Percentiles rank a stretch among this genome's conserved stretches.
Evolutionary conservation across 495 filamentous ascomycete genomes (phyloP).

Genomic region (Hypoxylon cercidicola): DNA sequence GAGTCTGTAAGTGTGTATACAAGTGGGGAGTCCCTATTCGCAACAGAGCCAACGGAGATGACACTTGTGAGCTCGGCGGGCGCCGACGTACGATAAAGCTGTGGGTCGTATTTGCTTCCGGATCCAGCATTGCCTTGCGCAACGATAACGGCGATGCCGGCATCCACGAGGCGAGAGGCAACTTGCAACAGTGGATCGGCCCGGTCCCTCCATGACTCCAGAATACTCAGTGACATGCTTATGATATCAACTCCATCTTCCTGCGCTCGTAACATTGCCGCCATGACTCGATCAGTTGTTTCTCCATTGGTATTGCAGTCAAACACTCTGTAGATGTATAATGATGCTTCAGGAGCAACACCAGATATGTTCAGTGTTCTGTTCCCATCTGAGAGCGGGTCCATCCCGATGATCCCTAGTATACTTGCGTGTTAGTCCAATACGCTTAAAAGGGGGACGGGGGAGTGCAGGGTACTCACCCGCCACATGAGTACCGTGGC

Average conservation of each 20-base stretch:
- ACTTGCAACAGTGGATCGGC: conserved; percentile 38
- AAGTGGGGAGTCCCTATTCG: conserved; percentile 26
- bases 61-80: conserved; percentile 25
- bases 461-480: conserved; percentile 27
- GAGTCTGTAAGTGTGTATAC: conserved; percentile 40
- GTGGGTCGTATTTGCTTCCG: conserved; percentile 26
- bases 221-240: conserved; percentile 47
- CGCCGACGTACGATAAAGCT: conserved; percentile 32
- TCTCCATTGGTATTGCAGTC: conserved; percentile 42
- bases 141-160: conserved; percentile 44
- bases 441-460: neutral
- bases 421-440: neutral
- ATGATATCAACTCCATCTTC: conserved; percentile 59
- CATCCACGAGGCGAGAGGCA: conserved; percentile 23
- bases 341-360: conserved; percentile 58
- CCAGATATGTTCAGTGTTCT: conserved; percentile 46
- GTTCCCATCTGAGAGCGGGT: conserved; percentile 21
- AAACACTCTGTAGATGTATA: conserved; percentile 57
- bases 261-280: conserved; percentile 53
- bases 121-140: conserved; percentile 40
- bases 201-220: conserved; percentile 21
- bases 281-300: conserved; percentile 50
- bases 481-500: conserved; percentile 56
- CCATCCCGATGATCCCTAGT: conserved; percentile 51
- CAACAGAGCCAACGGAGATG: conserved; percentile 30